A percentile compares a stretch with the other conserved stretches of the same genome.
phyloP scores from a whole-genome alignment of 805 yeast genomes.

The Candida ortonii region DNA sequence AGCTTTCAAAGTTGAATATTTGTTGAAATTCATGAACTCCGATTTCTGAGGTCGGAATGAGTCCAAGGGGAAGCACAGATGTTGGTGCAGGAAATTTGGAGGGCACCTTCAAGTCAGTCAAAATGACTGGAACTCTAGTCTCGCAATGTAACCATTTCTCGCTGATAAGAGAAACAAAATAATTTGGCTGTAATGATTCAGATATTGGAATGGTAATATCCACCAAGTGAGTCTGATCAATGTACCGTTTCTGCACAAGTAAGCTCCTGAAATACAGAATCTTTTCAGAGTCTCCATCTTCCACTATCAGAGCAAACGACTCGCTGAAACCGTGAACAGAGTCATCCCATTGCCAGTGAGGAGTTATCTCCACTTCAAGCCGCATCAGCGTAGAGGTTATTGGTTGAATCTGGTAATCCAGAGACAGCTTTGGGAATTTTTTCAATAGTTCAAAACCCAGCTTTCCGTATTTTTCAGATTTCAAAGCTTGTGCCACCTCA shows the following conservation, averaged over 20 bases:
- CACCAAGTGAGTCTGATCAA: slow-evolving; percentile 52
- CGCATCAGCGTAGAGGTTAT: slow-evolving; percentile 65
- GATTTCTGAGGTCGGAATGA: slow-evolving; percentile 48
- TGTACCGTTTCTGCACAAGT: slow-evolving; percentile 45
- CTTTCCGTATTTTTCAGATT: slow-evolving; percentile 65
- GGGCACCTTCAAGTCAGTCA: slow-evolving; percentile 54
- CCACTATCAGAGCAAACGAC: slow-evolving; percentile 67
- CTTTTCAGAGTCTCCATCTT: slow-evolving; percentile 79
- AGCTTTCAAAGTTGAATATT: slow-evolving; percentile 46
- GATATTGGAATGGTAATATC: slow-evolving; percentile 62
- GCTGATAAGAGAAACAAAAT: slow-evolving; percentile 68
- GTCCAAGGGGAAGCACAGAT: slow-evolving; percentile 49
- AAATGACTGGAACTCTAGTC: slow-evolving; percentile 55
- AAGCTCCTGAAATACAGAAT: slow-evolving; percentile 60
- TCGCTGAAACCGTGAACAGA: slow-evolving; percentile 62
- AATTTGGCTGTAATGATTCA: slow-evolving; percentile 64
- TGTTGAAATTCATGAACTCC: slow-evolving; percentile 45
- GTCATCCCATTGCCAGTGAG: slow-evolving; percentile 78
- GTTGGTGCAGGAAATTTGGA: slow-evolving; percentile 63
- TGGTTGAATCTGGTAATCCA: slow-evolving; percentile 70
- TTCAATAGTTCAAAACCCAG: slow-evolving; percentile 54
- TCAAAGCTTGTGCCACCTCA: slow-evolving; percentile 80
- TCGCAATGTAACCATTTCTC: slow-evolving; percentile 86
- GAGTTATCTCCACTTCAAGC: slow-evolving; percentile 62
- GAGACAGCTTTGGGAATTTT: slow-evolving; percentile 67